Evolutionary conservation across 177 flowering plant genomes (phyloP).

Genomic region (Vitis hybrid): DNA sequence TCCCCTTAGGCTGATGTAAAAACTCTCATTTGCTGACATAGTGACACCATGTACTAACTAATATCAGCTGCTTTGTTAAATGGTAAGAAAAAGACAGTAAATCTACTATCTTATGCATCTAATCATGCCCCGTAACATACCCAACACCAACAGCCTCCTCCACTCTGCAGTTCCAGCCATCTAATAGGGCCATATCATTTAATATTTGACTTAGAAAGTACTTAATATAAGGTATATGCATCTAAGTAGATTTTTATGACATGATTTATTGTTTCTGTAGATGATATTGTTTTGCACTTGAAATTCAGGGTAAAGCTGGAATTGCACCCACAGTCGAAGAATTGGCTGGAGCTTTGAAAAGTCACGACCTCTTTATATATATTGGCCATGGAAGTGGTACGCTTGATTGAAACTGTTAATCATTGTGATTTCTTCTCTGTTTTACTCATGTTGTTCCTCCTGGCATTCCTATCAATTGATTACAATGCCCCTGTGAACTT

Average conservation of each 20-base stretch:
- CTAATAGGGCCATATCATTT: background rate
- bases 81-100: no score
- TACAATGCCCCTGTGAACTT: background rate
- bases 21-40: no score
- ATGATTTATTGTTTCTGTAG: background rate
- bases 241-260: background rate
- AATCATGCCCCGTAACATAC: no score
- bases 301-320: conserved; percentile 80
- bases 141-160: no score
- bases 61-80: no score
- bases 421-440: background rate
- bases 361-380: conserved; percentile 84
- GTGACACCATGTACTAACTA: no score
- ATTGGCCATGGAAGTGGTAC: conserved; percentile 99
- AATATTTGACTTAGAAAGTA: background rate
- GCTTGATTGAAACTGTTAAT: conserved; percentile 9
- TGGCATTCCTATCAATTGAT: background rate
- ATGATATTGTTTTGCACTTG: background rate
- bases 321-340: conserved; percentile 70
- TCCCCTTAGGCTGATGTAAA: no score
- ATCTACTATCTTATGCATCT: no score
- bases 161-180: background rate
- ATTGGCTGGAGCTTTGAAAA: conserved; percentile 59
- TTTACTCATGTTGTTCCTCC: background rate
- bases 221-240: no score